These are phyloP conservation scores for Incumbomyces delicatus DNA, from an alignment of 2,329 filamentous ascomycete species.

Conservation along the genomic window DNA sequence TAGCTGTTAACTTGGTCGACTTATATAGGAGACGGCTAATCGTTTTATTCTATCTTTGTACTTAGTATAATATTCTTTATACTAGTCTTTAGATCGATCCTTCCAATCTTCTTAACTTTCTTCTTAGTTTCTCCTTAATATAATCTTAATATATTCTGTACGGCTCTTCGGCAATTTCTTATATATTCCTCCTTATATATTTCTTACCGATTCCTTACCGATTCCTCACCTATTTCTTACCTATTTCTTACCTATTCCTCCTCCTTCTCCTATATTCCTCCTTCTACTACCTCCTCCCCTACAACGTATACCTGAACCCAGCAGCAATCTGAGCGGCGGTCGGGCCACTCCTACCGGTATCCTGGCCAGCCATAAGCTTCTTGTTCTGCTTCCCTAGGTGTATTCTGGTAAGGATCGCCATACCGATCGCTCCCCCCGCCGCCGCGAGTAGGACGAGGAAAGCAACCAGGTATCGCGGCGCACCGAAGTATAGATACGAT, in stretches of 20 bases:
- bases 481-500: constrained; percentile 20
- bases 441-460: constrained; percentile 20
- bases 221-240: too few relatives aligned
- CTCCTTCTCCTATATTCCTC: too few relatives aligned
- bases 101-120: too few relatives aligned
- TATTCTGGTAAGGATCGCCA: constrained; percentile 16
- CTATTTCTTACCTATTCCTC: too few relatives aligned
- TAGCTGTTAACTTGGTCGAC: too few relatives aligned
- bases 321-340: constrained; percentile 17
- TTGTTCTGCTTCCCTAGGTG: constrained; percentile 20
- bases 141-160: too few relatives aligned
- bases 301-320: constrained; percentile 18
- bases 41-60: background rate
- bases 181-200: too few relatives aligned
- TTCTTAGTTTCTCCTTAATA: too few relatives aligned
- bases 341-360: constrained; percentile 18
- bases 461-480: constrained; percentile 21
- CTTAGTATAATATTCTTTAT: background rate
- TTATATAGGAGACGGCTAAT: too few relatives aligned
- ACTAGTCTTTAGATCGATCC: too few relatives aligned
- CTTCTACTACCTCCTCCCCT: background rate
- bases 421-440: constrained; percentile 16
- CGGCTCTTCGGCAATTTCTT: too few relatives aligned
- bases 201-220: too few relatives aligned
- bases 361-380: constrained; percentile 18